Percentiles rank a stretch among this genome's conserved stretches.
Conservation (phyloP, 805 yeast genomes). For the Myxozyma sirexii region DNA sequence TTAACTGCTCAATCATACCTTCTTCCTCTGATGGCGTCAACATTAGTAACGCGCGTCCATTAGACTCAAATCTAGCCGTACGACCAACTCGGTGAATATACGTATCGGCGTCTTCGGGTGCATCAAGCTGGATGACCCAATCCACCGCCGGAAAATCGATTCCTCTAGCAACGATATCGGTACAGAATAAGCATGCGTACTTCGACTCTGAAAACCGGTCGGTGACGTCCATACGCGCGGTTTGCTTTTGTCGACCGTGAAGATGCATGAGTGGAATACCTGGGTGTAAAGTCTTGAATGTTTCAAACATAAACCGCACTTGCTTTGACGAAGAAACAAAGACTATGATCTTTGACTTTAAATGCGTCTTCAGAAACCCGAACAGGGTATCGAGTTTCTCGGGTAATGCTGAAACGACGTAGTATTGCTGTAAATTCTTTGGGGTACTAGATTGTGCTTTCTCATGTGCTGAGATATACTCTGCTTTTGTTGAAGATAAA, state of each 20-base stretch:
- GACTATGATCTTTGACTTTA: constrained; percentile 77
- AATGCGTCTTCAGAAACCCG: constrained; percentile 82
- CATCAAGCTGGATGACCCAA: constrained; percentile 98
- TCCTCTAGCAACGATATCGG: constrained; percentile 99
- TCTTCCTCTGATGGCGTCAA: constrained; percentile 82
- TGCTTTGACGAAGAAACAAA: constrained; percentile 87
- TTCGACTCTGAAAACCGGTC: constrained; percentile 96
- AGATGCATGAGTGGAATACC: constrained; percentile 95
- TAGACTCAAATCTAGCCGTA: constrained; percentile 92
- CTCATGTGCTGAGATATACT: constrained; percentile 55
- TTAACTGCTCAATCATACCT: constrained; percentile 67
- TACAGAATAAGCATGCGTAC: constrained; percentile 85
- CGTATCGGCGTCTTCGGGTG: constrained; percentile 99
- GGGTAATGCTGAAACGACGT: constrained; percentile 66
- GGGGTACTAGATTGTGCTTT: constrained; percentile 63
- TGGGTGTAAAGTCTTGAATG: constrained; percentile 79
- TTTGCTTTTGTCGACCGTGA: constrained; percentile 98
- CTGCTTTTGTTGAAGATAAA: constrained; percentile 53
- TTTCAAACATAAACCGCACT: constrained; percentile 85
- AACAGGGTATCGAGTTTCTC: constrained; percentile 85
- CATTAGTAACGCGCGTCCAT: constrained; percentile 81
- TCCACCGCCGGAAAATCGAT: constrained; percentile 97
- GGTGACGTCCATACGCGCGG: constrained; percentile 90
- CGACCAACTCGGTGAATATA: constrained; percentile 98
- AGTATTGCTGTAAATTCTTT: constrained; percentile 79